Evolutionary conservation across 2,329 filamentous ascomycete species (phyloP), one percentile per base, ranked within the genome.

Genomic region (Trichoderma asperellum): DNA sequence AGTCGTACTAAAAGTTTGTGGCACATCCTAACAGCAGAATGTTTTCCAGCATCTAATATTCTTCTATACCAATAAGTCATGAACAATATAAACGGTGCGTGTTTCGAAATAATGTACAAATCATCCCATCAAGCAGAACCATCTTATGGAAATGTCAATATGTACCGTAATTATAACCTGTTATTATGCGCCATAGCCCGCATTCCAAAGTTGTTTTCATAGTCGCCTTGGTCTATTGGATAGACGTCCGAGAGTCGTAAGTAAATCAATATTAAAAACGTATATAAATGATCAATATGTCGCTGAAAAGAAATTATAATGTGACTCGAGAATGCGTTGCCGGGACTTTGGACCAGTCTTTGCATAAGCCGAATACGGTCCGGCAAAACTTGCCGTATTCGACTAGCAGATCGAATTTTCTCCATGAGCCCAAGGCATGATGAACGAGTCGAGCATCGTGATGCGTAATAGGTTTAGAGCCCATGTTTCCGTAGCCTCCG

Each of bases 331-430:
- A 18, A 43, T n/a, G 58, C 10, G 61, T 16, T 24, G 47, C 12
- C 18, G 72, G 65, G 14, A 71, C 68, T 57, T 74, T 74, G 49
- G 70, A 69, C 73, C 73, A 74, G 14, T 73, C 70, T 57, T 52
- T 71, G 43, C 73, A 74, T 60, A 72, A 59, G 6, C 73, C 73
- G 21, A 74, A 73, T 8, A 71, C 52, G 4, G 73, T 74, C 12
- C 73, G 70, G 40, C 73, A 74, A n/a, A 74, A 73, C 65, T 74
- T 74, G 64, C 73, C 73, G 29, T 72, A 73, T 49, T 74, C 73
- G n/a, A 74, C 71, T 5, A 58, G n/a, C 14, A 70, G 14, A 52
- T 73, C 67, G 34, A 73, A 74, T 24, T 69, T 71, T 49, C 70
- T 70, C 73, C 73, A 74, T 21, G 73, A 74, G 6, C 73, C 73